Percentiles rank a stretch among this genome's conserved stretches.
Conservation (phyloP, 257 asterid genomes). For the Thymus quinquecostatus region DNA sequence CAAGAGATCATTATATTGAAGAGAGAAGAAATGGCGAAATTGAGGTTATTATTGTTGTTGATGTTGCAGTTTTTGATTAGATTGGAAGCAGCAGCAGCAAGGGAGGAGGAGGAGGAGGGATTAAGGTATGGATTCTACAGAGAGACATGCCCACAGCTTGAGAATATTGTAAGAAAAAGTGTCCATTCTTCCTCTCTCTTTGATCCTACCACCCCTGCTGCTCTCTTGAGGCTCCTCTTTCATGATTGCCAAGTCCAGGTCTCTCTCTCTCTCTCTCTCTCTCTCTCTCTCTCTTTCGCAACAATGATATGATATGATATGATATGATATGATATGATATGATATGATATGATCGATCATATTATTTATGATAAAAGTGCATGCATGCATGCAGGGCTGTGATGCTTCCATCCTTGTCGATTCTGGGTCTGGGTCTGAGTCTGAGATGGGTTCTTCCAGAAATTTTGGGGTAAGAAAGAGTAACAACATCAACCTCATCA, state of each 20-base stretch:
- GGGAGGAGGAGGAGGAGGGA: neutral
- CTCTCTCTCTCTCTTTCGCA: no score
- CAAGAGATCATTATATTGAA: no score
- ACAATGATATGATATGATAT: neutral
- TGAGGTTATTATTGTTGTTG: neutral
- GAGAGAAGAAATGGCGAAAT: neutral
- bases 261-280: neutral
- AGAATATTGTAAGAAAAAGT: slow-evolving; percentile 40
- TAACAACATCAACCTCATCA: slow-evolving; percentile 36
- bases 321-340: no score
- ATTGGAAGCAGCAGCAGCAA: neutral
- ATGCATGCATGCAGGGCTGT: slow-evolving; percentile 42
- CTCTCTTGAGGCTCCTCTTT: slow-evolving; percentile 59
- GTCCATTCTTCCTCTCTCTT: slow-evolving; percentile 34
- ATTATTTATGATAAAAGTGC: no score
- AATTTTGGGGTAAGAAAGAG: slow-evolving; percentile 56
- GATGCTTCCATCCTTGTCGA: slow-evolving; percentile 69
- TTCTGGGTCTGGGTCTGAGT: slow-evolving; percentile 23
- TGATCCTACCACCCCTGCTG: slow-evolving; percentile 58
- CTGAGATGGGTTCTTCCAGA: slow-evolving; percentile 42
- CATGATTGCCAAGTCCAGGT: slow-evolving; percentile 80
- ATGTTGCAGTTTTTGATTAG: neutral
- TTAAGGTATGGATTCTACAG: slow-evolving; percentile 39
- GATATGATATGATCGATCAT: no score
- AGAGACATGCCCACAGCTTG: slow-evolving; percentile 48